phyloP scores from a whole-genome alignment of 2,329 filamentous ascomycete genomes.

The Arthrobotrys iridis region DNA sequence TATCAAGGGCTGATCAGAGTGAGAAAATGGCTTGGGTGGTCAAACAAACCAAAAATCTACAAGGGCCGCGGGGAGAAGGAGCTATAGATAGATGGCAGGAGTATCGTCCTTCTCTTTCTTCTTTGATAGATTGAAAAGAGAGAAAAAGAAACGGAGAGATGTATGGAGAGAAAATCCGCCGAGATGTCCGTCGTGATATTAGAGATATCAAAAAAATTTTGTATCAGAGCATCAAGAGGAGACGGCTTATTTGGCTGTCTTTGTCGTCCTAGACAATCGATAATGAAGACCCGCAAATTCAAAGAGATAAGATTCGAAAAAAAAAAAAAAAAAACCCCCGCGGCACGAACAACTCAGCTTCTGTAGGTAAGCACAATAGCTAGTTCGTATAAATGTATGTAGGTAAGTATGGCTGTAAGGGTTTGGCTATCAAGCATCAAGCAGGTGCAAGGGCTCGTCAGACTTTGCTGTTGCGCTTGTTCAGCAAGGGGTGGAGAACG shows the following conservation, averaged over 20 bases:
- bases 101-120: neutral
- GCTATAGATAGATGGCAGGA: constrained; percentile 18
- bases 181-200: neutral
- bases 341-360: too few species aligned
- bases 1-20: constrained; percentile 33
- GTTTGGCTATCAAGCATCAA: too few species aligned
- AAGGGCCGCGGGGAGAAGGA: constrained; percentile 40
- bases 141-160: neutral
- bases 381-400: too few species aligned
- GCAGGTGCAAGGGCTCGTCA: constrained; percentile 5
- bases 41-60: constrained; percentile 44
- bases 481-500: constrained; percentile 11
- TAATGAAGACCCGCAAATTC: too few species aligned
- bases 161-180: neutral
- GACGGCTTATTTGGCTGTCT: too few species aligned
- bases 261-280: too few species aligned
- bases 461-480: constrained; percentile 2
- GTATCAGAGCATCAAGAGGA: neutral
- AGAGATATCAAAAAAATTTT: constrained; percentile 1
- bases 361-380: too few species aligned
- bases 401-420: too few species aligned
- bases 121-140: neutral
- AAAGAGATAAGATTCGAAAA: too few species aligned
- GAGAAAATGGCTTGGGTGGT: constrained; percentile 32
- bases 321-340: too few species aligned